Conservation (phyloP, 306 rosid species). For the Hippophae gyantsensis region DNA sequence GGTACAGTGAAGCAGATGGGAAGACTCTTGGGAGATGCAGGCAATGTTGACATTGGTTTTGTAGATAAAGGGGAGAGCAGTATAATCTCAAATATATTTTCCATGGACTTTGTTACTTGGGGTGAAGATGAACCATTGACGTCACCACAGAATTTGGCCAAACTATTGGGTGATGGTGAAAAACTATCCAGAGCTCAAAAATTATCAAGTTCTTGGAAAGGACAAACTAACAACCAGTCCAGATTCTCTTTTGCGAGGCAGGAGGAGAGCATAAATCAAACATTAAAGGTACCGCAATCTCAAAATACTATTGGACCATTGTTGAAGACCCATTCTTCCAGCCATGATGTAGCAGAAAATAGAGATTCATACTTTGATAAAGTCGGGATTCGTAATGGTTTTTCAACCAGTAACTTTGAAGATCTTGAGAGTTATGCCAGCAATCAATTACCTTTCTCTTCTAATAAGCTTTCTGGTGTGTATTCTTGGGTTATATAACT, state of each 20-base stretch:
- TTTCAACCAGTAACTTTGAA: constrained; percentile 31
- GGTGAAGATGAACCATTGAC: constrained; percentile 35
- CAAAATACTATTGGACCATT: constrained; percentile 30
- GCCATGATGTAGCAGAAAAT: constrained; percentile 42
- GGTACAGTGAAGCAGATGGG: constrained; percentile 31
- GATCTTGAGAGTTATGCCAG: constrained; percentile 40
- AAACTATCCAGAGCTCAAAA: constrained; percentile 34
- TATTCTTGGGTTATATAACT: constrained; percentile 1
- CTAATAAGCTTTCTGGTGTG: constrained; percentile 63
- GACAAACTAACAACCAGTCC: constrained; percentile 62
- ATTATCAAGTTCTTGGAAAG: constrained; percentile 59
- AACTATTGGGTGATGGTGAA: constrained; percentile 49
- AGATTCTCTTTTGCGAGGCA: constrained; percentile 87
- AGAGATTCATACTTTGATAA: constrained; percentile 39
- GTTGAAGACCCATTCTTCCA: constrained; percentile 34
- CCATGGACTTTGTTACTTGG: constrained; percentile 69
- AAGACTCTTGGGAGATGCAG: constrained; percentile 36
- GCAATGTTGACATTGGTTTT: constrained; percentile 28
- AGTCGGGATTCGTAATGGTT: constrained; percentile 42
- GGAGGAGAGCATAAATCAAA: constrained; percentile 49
- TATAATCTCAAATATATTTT: constrained; percentile 83
- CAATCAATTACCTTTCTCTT: constrained; percentile 28
- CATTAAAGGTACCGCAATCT: constrained; percentile 41
- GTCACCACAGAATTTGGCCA: constrained; percentile 53
- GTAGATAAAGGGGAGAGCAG: constrained; percentile 75